Percentiles rank a stretch among this genome's conserved stretches.
phyloP scores from a whole-genome alignment of 1,139 yeast genomes.

The Saccharomyces hybrid region DNA sequence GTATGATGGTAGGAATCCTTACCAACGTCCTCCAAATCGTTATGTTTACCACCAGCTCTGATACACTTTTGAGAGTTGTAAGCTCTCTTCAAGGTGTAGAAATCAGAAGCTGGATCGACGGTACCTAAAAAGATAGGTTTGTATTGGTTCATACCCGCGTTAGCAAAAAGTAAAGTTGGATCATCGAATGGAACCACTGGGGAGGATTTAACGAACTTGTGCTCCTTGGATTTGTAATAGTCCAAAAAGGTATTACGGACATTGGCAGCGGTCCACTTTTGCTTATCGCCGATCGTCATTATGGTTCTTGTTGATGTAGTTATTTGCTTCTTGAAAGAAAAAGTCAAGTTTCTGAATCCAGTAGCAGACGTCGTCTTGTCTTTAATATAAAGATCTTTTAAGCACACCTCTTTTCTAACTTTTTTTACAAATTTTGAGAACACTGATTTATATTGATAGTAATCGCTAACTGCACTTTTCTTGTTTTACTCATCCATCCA shows the following conservation, averaged over 20 bases:
- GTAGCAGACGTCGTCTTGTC: neutral
- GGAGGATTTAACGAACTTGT: slow-evolving; percentile 81
- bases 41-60: slow-evolving; percentile 99
- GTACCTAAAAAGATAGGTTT: slow-evolving; percentile 95
- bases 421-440: too few species aligned
- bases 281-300: slow-evolving; percentile 32
- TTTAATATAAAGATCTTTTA: neutral
- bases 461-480: neutral
- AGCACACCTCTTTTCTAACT: neutral
- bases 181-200: slow-evolving; percentile 97
- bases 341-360: neutral
- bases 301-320: slow-evolving; percentile 3
- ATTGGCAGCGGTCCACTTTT: slow-evolving; percentile 57
- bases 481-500: neutral
- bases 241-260: slow-evolving; percentile 86
- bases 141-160: slow-evolving; percentile 98
- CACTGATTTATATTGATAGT: neutral
- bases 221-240: slow-evolving; percentile 61
- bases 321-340: neutral
- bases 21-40: slow-evolving; percentile 97
- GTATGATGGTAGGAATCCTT: slow-evolving; percentile 97
- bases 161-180: slow-evolving; percentile 89
- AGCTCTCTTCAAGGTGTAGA: slow-evolving; percentile 78
- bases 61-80: slow-evolving; percentile 95
- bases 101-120: slow-evolving; percentile 87